Conservation (phyloP, 225 moss, liverwort and hornwort genomes). For the Anthoceros angustus region DNA sequence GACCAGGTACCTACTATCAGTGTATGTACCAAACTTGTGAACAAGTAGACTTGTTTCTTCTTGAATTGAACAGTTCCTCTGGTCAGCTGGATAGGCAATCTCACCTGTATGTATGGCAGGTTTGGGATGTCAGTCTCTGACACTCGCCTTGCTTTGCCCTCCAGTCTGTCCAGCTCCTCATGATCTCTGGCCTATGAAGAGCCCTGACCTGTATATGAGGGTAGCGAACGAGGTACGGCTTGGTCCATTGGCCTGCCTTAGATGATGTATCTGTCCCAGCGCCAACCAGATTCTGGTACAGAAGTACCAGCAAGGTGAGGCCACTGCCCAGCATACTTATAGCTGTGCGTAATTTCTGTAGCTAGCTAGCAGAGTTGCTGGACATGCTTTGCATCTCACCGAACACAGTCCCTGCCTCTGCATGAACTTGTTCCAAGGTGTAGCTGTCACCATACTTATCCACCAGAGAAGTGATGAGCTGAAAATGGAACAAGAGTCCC, state of each 20-base stretch:
- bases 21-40: not conserved
- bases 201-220: constrained; percentile 28
- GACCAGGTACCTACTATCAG: too few relatives aligned
- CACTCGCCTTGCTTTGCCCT: constrained; percentile 23
- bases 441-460: too few relatives aligned
- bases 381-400: constrained; percentile 10
- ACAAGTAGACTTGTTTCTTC: not conserved
- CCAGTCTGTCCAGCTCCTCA: constrained; percentile 25
- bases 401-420: constrained; percentile 40
- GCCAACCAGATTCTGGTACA: constrained; percentile 27
- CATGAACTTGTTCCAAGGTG: too few relatives aligned
- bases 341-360: not conserved
- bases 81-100: not conserved
- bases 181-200: too few relatives aligned
- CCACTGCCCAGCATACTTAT: not conserved
- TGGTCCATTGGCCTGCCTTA: constrained; percentile 40
- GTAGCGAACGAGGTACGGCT: constrained; percentile 36
- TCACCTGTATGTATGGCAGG: constrained; percentile 37
- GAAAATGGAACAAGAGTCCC: too few relatives aligned
- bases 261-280: constrained; percentile 29
- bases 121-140: constrained; percentile 25
- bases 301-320: not conserved
- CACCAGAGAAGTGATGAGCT: too few relatives aligned
- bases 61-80: too few relatives aligned
- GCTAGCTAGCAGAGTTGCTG: not conserved